These are phyloP conservation scores for Xylaria multiplex DNA, from an alignment of 2,329 filamentous ascomycete genomes.

Conservation along the genomic window DNA sequence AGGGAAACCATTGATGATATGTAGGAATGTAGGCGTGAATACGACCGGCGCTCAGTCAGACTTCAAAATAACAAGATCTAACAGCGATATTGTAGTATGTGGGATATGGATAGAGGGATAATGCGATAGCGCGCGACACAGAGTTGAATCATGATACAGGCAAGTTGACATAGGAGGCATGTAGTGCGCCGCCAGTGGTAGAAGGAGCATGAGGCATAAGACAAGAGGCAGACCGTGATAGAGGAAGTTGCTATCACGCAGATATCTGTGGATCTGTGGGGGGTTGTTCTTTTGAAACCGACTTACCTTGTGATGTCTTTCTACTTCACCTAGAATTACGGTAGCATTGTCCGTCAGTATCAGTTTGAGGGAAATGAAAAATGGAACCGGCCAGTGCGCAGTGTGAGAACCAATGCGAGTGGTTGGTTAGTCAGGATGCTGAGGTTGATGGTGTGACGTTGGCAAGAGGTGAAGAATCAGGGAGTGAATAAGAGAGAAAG, in stretches of 20 bases:
- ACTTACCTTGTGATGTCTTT: not conserved
- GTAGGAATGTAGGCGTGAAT: too few relatives aligned
- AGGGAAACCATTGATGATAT: not conserved
- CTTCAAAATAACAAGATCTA: not conserved
- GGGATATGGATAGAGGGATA: too few relatives aligned
- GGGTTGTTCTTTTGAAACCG: not conserved
- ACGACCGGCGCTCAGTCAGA: not conserved
- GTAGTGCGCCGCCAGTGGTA: not conserved
- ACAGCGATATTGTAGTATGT: too few relatives aligned
- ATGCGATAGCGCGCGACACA: too few relatives aligned
- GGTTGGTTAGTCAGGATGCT: not conserved
- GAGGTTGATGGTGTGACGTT: not conserved
- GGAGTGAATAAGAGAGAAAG: not conserved
- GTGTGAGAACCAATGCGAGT: not conserved
- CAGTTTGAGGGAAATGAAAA: not conserved
- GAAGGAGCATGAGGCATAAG: slow-evolving; percentile 6
- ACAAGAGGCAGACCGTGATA: not conserved
- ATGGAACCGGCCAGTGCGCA: not conserved
- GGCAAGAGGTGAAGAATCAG: not conserved
- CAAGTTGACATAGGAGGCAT: not conserved
- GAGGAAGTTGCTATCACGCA: not conserved
- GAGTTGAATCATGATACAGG: too few relatives aligned
- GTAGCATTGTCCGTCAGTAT: not conserved
- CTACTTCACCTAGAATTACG: not conserved
- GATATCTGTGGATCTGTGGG: not conserved